phyloP scores from a whole-genome alignment of 2,329 filamentous ascomycete genomes.

The Coccinonectria pachysandricola region DNA sequence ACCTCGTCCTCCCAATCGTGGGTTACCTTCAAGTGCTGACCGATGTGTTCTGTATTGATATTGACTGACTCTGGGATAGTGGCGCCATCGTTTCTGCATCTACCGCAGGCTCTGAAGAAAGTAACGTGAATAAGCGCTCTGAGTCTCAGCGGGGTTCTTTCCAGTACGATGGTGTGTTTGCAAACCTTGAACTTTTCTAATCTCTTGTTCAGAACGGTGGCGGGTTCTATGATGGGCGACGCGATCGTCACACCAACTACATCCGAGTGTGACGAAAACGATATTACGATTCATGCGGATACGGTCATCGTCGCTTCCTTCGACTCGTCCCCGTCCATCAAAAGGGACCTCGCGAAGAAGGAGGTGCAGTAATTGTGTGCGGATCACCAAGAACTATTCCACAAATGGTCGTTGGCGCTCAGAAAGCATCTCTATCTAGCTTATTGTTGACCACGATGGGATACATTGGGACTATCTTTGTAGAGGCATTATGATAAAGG shows the following conservation, averaged over 20 bases:
- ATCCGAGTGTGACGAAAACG: constrained; percentile 44
- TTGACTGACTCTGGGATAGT: constrained; percentile 7
- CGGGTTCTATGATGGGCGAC: constrained; percentile 31
- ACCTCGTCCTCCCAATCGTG: constrained; percentile 21
- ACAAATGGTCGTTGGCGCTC: no score
- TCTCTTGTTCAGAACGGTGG: constrained; percentile 24
- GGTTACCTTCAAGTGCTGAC: constrained; percentile 7
- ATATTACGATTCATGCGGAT: constrained; percentile 44
- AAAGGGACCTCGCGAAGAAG: constrained; percentile 28
- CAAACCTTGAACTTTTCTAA: constrained; percentile 23
- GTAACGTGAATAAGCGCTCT: constrained; percentile 19
- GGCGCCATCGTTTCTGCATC: constrained; percentile 1
- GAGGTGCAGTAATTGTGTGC: constrained; percentile 17
- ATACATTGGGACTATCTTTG: no score
- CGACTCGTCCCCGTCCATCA: constrained; percentile 37
- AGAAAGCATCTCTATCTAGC: no score
- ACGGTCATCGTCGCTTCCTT: constrained; percentile 33
- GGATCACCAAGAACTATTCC: no score
- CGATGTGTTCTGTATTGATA: background rate
- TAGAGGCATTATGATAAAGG: no score
- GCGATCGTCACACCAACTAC: constrained; percentile 29
- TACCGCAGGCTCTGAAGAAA: constrained; percentile 17
- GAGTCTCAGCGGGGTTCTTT: constrained; percentile 24
- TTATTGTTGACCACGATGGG: no score
- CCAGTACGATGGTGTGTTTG: constrained; percentile 25